Evolutionary conservation across 352 stramenopile genomes (phyloP).

Genomic region (Phytophthora syringae): DNA sequence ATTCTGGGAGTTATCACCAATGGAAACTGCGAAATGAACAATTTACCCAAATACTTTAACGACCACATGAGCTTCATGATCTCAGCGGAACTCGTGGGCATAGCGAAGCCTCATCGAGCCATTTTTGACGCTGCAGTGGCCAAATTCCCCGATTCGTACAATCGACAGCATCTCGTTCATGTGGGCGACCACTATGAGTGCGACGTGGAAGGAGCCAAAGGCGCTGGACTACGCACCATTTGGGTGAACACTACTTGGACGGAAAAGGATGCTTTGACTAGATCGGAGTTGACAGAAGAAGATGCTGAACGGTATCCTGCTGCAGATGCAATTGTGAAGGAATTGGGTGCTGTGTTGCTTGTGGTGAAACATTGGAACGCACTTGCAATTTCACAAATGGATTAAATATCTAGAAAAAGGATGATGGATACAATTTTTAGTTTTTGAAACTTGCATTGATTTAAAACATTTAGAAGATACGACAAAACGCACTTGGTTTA

Average conservation of each 20-base stretch:
- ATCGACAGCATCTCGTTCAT: conserved; percentile 61
- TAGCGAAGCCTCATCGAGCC: conserved; percentile 47
- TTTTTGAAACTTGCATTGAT: conserved; percentile 11
- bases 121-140: conserved; percentile 70
- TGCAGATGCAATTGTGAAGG: conserved; percentile 68
- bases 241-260: conserved; percentile 63
- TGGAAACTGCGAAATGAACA: conserved; percentile 62
- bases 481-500: too few species aligned
- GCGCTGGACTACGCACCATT: conserved; percentile 63
- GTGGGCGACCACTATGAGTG: conserved; percentile 80
- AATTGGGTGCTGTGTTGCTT: conserved; percentile 48
- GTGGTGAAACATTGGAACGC: conserved; percentile 61
- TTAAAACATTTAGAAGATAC: too few species aligned
- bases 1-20: conserved; percentile 79
- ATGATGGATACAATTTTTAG: too few species aligned
- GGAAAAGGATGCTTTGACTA: conserved; percentile 47
- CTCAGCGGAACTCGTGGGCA: conserved; percentile 58
- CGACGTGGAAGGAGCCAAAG: conserved; percentile 73
- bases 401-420: too few species aligned
- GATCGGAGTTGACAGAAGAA: conserved; percentile 32
- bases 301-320: conserved; percentile 42
- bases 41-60: conserved; percentile 53
- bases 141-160: conserved; percentile 38
- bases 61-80: conserved; percentile 56
- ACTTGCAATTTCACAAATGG: too few species aligned